Evolutionary conservation across 139 green algal species (phyloP), one percentile per base, ranked within the genome.

Genomic region (Astrephomene gubernaculifera): DNA sequence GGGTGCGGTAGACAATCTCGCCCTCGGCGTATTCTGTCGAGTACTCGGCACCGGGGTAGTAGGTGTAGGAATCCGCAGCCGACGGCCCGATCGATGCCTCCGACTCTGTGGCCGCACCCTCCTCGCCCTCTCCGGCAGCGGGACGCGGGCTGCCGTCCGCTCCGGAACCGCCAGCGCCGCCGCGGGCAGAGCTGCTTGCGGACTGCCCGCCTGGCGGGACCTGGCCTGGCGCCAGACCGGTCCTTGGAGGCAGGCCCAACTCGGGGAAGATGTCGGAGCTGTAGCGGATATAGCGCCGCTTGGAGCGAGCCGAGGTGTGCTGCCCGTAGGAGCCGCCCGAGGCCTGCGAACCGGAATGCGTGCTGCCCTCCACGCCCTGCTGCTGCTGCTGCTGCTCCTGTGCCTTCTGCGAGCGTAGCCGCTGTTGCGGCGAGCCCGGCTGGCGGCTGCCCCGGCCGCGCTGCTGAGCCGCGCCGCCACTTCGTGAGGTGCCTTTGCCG

Each of bases 221-320:
- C 27, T 54, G 19, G 2, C 41, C 65, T 9, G 65, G n/a, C n/a
- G n/a, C n/a, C n/a, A n/a, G n/a, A n/a, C n/a, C 7, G 61, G n/a
- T 31, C 17, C 60, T 9, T 3, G 52, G 19, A 24, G 36, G 12
- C 54, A 82, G 39, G 14, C 74, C 74, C 14, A 82, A 39, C 74
- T 82, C 74, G 27, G 74, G 74, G 17, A 71, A 71, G 17, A 82
- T 29, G 57, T 82, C 74, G 38, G 61, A 33, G 38, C 54, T 71
- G 74, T 82, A 82, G 27, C 74, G 74, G 21, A 82, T 35, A 36
- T 82, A 82, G 3, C 74, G 74, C 36, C 74, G 74, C 2, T 38
- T 36, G 0, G 74, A 29, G 6, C 74, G 74, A 0, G 54, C 57
- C 35, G 74, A 69, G 22, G 74, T 71, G 57, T 71, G 35, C 4